Conservation (phyloP, 2,329 filamentous ascomycete species). For the Aspergillus intermedius region DNA sequence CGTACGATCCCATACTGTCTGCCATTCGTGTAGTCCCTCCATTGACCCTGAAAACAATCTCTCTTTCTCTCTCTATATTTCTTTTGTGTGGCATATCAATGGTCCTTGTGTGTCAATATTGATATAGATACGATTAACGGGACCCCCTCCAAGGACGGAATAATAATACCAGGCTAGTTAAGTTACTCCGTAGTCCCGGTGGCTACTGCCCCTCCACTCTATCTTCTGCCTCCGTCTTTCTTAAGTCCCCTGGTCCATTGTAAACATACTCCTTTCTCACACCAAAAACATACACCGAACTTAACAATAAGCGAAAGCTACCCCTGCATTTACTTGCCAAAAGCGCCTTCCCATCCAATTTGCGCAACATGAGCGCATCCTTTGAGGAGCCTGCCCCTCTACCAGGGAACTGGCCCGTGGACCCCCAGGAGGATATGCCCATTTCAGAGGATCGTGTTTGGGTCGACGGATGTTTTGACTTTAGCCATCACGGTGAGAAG, state of each 20-base stretch:
- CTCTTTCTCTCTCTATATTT: no score
- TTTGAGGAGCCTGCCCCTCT: slow-evolving; percentile 41
- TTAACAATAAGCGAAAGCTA: neutral
- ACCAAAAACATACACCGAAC: neutral
- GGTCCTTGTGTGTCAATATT: no score
- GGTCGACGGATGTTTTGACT: slow-evolving; percentile 99
- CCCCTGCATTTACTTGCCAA: neutral
- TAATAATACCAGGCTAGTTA: no score
- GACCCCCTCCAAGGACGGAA: no score
- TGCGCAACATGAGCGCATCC: slow-evolving; percentile 10
- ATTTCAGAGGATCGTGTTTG: slow-evolving; percentile 71
- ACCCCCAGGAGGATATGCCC: slow-evolving; percentile 54
- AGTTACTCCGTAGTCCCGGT: no score
- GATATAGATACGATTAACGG: no score
- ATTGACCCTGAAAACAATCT: no score
- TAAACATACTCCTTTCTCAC: neutral
- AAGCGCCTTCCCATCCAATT: neutral
- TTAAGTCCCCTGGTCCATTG: neutral
- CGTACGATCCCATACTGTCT: no score
- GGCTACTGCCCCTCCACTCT: no score
- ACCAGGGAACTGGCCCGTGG: slow-evolving; percentile 57
- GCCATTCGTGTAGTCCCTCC: no score
- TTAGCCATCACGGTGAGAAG: slow-evolving; percentile 80
- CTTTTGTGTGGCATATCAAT: no score
- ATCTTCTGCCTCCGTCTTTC: no score